Evolutionary conservation across 164 flowering plant species (phyloP).

Genomic region (Sextonia rubra): DNA sequence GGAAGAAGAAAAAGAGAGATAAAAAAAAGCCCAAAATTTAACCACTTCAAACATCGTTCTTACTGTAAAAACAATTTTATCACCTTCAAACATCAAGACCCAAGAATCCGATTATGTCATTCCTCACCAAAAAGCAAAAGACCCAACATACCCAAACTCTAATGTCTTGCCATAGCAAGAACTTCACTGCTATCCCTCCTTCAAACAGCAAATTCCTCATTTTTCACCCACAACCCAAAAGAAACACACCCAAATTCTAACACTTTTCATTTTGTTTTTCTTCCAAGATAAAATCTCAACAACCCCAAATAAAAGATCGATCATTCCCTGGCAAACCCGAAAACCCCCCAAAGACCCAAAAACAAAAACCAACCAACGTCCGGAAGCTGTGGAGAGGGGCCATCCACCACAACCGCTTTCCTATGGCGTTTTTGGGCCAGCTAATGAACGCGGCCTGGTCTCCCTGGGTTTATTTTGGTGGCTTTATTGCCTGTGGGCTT

Average conservation of each 20-base stretch:
- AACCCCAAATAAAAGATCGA: background rate
- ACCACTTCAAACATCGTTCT: background rate
- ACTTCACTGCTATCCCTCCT: background rate
- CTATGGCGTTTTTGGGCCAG: too few species aligned
- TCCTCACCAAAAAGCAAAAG: background rate
- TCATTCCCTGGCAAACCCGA: background rate
- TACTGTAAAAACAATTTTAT: too few species aligned
- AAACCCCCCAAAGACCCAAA: conserved; percentile 5
- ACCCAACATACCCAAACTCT: background rate
- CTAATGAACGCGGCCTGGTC: too few species aligned
- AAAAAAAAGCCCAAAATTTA: too few species aligned
- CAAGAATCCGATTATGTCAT: background rate
- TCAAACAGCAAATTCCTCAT: background rate
- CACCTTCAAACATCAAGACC: conserved; percentile 2
- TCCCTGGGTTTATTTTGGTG: too few species aligned
- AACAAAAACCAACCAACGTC: too few species aligned
- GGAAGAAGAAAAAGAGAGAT: background rate
- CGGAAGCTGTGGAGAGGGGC: too few species aligned
- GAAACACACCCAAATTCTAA: background rate
- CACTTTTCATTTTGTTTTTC: background rate
- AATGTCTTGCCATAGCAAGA: background rate
- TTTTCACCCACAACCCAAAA: background rate
- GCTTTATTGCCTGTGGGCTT: too few species aligned
- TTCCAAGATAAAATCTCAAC: background rate
- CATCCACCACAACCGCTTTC: too few species aligned